Evolutionary conservation across 306 rosid species (phyloP).

Genomic region (Quercus aquifolioides): DNA sequence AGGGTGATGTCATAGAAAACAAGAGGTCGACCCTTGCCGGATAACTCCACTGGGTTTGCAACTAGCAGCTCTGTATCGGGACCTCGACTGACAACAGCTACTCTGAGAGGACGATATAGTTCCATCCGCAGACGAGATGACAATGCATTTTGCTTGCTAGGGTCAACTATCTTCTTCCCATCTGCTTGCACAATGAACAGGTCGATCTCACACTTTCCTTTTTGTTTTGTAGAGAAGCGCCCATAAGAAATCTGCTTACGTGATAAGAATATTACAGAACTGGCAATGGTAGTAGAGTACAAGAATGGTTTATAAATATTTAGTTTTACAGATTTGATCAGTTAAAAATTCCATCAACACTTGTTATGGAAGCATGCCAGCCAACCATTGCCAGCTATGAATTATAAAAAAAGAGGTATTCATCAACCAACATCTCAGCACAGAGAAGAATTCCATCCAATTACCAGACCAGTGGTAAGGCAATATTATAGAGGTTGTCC

Average conservation of each 20-base stretch:
- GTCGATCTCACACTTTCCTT: slow-evolving; percentile 75
- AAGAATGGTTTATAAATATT: neutral
- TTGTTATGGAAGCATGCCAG: neutral
- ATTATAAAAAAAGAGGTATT: neutral
- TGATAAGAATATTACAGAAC: slow-evolving; percentile 20
- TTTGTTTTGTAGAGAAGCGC: slow-evolving; percentile 59
- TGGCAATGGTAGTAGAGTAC: neutral
- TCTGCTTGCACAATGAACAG: slow-evolving; percentile 89
- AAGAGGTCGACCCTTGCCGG: slow-evolving; percentile 93
- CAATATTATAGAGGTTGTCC: too few species aligned
- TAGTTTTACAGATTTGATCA: neutral
- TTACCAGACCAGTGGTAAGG: too few species aligned
- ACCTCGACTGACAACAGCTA: slow-evolving; percentile 72
- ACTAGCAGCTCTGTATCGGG: slow-evolving; percentile 88
- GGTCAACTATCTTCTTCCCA: slow-evolving; percentile 83
- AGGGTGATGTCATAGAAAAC: slow-evolving; percentile 84
- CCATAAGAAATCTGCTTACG: slow-evolving; percentile 84
- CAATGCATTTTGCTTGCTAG: slow-evolving; percentile 69
- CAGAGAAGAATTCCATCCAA: too few species aligned
- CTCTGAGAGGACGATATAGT: slow-evolving; percentile 80
- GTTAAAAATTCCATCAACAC: neutral
- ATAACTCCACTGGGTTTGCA: slow-evolving; percentile 88
- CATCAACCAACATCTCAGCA: too few species aligned
- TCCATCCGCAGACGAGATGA: slow-evolving; percentile 65
- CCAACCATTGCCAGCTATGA: neutral